Evolutionary conservation across 2,329 filamentous ascomycete genomes (phyloP).

Genomic region (Diaporthe sp.): DNA sequence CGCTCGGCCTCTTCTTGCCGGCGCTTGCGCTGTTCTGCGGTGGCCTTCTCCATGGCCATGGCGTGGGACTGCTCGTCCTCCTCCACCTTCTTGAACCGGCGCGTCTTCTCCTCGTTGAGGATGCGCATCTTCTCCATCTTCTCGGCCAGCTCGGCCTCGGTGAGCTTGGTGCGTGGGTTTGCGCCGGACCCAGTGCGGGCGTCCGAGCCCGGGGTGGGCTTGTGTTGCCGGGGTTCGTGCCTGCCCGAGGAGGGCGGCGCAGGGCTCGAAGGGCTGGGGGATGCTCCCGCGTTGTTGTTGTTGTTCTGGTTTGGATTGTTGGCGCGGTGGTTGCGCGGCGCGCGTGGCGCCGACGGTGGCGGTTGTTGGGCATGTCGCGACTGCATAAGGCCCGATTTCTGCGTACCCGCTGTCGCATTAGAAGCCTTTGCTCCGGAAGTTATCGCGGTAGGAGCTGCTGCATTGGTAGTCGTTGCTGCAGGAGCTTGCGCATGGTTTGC

Average conservation of each 20-base stretch:
- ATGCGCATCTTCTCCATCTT: constrained; percentile 74
- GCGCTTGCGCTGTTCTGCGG: constrained; percentile 67
- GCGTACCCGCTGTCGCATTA: constrained; percentile 14
- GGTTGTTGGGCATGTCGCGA: constrained; percentile 40
- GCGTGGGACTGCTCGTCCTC: constrained; percentile 69
- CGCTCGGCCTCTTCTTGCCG: constrained; percentile 66
- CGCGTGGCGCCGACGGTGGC: constrained; percentile 39
- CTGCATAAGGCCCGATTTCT: constrained; percentile 36
- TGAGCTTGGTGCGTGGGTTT: constrained; percentile 72
- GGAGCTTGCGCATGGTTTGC: constrained; percentile 19
- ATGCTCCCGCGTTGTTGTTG: constrained; percentile 31
- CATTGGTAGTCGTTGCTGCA: constrained; percentile 31
- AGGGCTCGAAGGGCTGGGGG: constrained; percentile 40
- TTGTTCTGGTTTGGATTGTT: constrained; percentile 41
- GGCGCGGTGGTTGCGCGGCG: constrained; percentile 36
- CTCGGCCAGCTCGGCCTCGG: constrained; percentile 67
- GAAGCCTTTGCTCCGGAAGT: constrained; percentile 27
- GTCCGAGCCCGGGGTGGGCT: constrained; percentile 47
- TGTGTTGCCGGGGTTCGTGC: constrained; percentile 49
- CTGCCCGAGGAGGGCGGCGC: constrained; percentile 38
- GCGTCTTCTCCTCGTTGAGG: constrained; percentile 67
- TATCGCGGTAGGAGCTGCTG: constrained; percentile 30
- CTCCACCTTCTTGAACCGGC: constrained; percentile 70
- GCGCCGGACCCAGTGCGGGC: constrained; percentile 65
- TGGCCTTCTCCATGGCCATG: constrained; percentile 65